These are phyloP conservation scores for Fraxinus americana DNA, from an alignment of 257 asterid genomes.

Conservation along the genomic window DNA sequence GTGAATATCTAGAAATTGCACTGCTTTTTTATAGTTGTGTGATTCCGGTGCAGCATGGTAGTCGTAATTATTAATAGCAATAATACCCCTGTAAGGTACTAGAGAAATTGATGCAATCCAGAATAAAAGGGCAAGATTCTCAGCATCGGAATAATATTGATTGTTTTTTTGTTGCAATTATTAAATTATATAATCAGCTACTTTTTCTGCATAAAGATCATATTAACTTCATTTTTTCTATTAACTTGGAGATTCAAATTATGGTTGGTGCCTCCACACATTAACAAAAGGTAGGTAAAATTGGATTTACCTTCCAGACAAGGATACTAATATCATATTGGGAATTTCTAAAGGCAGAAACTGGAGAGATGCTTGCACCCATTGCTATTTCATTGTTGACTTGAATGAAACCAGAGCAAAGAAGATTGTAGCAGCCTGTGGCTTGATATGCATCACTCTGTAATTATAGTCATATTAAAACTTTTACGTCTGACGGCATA, in stretches of 20 bases:
- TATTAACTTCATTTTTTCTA: conserved; percentile 8
- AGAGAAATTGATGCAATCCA: conserved; percentile 22
- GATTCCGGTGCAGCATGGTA: background rate
- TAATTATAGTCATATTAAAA: conserved; percentile 12
- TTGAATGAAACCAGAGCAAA: conserved; percentile 94
- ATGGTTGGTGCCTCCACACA: conserved; percentile 28
- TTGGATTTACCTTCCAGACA: conserved; percentile 85
- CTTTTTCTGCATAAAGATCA: conserved; percentile 28
- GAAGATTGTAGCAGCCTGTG: conserved; percentile 92
- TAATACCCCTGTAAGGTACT: conserved; percentile 21
- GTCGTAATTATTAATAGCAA: conserved; percentile 4
- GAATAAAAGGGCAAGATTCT: conserved; percentile 43
- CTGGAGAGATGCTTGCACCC: conserved; percentile 99
- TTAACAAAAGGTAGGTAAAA: conserved; percentile 18
- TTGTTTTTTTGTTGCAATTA: conserved; percentile 23
- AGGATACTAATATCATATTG: conserved; percentile 86
- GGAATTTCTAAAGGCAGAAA: conserved; percentile 58
- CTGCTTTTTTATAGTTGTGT: background rate
- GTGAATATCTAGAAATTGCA: background rate
- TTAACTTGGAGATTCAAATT: conserved; percentile 8
- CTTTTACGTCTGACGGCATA: background rate
- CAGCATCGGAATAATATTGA: conserved; percentile 32
- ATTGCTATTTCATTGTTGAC: conserved; percentile 79
- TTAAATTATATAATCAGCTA: conserved; percentile 15
- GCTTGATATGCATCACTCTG: conserved; percentile 98